Conservation (phyloP, 352 stramenopile genomes). For the Saprolegnia parasitica region DNA sequence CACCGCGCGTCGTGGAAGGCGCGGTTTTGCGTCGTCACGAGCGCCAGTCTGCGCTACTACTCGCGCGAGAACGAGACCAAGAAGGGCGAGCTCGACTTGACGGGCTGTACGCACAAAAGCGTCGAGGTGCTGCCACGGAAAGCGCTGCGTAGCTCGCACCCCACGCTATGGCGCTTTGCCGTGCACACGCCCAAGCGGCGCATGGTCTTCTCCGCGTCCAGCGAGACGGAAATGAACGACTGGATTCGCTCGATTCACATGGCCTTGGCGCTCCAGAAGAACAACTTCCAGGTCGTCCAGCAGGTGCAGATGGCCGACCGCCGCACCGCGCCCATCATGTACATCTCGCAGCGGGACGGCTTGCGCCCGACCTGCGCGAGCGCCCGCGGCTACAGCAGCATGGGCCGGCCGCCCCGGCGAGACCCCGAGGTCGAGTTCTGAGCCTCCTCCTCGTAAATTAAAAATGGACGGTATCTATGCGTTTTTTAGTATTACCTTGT, state of each 20-base stretch:
- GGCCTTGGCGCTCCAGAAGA: background rate
- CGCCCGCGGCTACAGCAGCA: no score
- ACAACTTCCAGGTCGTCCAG: background rate
- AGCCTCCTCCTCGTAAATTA: background rate
- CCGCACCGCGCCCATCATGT: background rate
- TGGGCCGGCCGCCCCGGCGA: no score
- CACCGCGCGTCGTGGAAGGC: slow-evolving; percentile 17
- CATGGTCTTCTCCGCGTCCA: slow-evolving; percentile 17
- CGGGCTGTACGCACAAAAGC: background rate
- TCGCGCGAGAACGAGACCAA: background rate
- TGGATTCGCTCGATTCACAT: slow-evolving; percentile 17
- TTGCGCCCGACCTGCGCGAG: background rate
- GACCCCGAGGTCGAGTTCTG: background rate
- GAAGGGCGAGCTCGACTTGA: slow-evolving; percentile 24
- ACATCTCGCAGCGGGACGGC: background rate
- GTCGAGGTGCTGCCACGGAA: slow-evolving; percentile 3
- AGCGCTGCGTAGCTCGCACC: background rate
- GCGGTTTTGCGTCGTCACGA: slow-evolving; percentile 13
- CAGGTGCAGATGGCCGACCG: background rate
- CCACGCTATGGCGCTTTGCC: slow-evolving; percentile 15
- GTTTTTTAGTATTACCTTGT: no score
- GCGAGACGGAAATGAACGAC: slow-evolving; percentile 19
- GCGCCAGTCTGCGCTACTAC: slow-evolving; percentile 11
- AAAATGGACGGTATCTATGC: background rate
- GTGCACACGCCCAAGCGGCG: slow-evolving; percentile 19